phyloP scores from a whole-genome alignment of 2,329 filamentous ascomycete species.

The Exserohilum rostratum region DNA sequence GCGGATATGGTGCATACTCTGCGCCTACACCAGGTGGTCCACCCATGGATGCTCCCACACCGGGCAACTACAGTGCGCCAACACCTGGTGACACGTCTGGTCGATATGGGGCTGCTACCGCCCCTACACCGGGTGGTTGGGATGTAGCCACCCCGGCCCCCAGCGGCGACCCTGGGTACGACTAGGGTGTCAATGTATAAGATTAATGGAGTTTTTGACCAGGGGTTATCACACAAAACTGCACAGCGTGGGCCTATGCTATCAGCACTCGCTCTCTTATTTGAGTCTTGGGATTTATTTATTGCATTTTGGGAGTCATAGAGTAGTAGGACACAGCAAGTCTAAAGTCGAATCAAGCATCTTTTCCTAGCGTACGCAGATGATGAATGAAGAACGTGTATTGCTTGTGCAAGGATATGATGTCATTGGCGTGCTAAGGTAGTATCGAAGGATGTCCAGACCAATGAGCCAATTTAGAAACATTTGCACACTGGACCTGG shows the following conservation, averaged over 20 bases:
- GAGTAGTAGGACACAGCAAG: conserved; percentile 12
- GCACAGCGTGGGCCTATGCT: neutral
- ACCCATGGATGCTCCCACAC: conserved; percentile 48
- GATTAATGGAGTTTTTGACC: neutral
- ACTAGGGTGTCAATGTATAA: conserved; percentile 19
- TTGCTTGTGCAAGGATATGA: neutral
- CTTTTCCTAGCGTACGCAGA: neutral
- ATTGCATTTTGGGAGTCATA: conserved; percentile 26
- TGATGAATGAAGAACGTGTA: neutral
- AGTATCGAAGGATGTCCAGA: neutral
- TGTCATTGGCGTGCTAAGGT: neutral
- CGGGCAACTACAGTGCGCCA: conserved; percentile 48
- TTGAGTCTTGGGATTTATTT: neutral
- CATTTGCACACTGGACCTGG: neutral
- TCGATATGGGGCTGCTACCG: conserved; percentile 49
- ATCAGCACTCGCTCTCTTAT: neutral
- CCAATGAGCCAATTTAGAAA: neutral
- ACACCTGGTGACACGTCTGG: conserved; percentile 43
- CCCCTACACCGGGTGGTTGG: conserved; percentile 65
- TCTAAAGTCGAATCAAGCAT: neutral
- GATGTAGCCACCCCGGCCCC: conserved; percentile 56
- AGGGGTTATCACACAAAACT: neutral
- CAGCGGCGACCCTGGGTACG: conserved; percentile 34
- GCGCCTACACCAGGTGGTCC: conserved; percentile 46
- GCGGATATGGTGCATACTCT: conserved; percentile 43